Base-by-base conservation (phyloP, 2,329 filamentous ascomycete species). In the Gnomoniopsis sp. region DNA sequence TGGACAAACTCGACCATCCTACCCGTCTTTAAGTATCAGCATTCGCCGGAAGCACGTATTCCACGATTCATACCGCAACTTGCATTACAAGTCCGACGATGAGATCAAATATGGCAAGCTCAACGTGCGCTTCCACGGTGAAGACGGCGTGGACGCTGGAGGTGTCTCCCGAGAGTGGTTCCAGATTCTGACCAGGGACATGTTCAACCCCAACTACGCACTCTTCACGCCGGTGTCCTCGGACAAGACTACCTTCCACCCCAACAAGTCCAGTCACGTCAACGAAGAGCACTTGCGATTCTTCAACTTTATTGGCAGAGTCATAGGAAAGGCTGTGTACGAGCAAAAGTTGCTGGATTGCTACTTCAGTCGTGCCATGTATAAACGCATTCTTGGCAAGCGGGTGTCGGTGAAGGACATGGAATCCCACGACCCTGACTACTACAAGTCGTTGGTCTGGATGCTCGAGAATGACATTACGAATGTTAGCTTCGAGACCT, bases 41-140 rank as follows among this genome's bases (percentile, higher is more conserved):
- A 90, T 99, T 60, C 90, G 96, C 59, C 90, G 95, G 69, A 91
- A 97, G 59, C 90, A 96, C 66, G 93, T 99, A 53, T 99, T 99
- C 87, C 86, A 96, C 65, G 95, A 99, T 74, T 99, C 95, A 0
- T 99, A 96, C 86, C 95, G 93, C 74, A 92, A 90, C n/a, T 83
- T 99, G 48, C 97, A 96, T 76, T 99, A 95, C 86, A 98, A 98
- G 81, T 86, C 82, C 43, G 91, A 91, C 26, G 92, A 97, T 63
- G 96, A 99, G 76, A 96, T 99, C 86, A 99, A 99, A 76, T 97
- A 96, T 71, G 95, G 96, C 67, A 99, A 99, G 76, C 85, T 99
- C 63, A 99, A 93, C 73, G 96, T 99, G 67, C 88, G 93, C 55
- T 99, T 99, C 84, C 90, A 95, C 66, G 92, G 92, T 36, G 95